Percentiles rank a stretch among this genome's conserved stretches.
Conservation (phyloP, 257 asterid species). For the Ligustrum vulgare region DNA sequence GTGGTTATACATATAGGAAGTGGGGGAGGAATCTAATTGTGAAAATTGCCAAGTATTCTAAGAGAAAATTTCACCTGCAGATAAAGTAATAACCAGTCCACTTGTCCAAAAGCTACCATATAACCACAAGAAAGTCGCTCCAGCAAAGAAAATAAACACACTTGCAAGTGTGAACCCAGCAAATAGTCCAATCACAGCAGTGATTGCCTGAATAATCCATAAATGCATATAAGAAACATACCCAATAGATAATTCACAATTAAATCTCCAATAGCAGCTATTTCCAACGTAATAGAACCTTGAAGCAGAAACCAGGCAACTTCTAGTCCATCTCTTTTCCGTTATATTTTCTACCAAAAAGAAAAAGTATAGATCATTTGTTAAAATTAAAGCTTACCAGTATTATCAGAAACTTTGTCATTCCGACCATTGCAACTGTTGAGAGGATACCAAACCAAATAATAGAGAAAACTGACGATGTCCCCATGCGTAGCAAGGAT, state of each 20-base stretch:
- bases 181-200: constrained; percentile 59
- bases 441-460: constrained; percentile 84
- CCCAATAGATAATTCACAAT: not conserved
- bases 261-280: not conserved
- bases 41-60: constrained; percentile 14
- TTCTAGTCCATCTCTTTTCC: not conserved
- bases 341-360: not conserved
- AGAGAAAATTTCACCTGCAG: constrained; percentile 64
- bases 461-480: constrained; percentile 77
- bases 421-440: constrained; percentile 58
- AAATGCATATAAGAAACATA: constrained; percentile 13
- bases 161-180: constrained; percentile 60
- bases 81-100: constrained; percentile 39
- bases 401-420: constrained; percentile 60
- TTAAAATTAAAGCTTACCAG: constrained; percentile 52
- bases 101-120: constrained; percentile 95
- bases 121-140: constrained; percentile 58
- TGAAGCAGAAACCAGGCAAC: not conserved
- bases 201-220: constrained; percentile 53
- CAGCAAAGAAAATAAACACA: constrained; percentile 49
- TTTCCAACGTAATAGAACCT: not conserved
- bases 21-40: not conserved
- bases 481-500: constrained; percentile 87
- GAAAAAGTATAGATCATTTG: constrained; percentile 8
- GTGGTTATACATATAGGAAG: not conserved